Base-by-base conservation (phyloP, 2,329 filamentous ascomycete genomes). In the Daldinia sp. region DNA sequence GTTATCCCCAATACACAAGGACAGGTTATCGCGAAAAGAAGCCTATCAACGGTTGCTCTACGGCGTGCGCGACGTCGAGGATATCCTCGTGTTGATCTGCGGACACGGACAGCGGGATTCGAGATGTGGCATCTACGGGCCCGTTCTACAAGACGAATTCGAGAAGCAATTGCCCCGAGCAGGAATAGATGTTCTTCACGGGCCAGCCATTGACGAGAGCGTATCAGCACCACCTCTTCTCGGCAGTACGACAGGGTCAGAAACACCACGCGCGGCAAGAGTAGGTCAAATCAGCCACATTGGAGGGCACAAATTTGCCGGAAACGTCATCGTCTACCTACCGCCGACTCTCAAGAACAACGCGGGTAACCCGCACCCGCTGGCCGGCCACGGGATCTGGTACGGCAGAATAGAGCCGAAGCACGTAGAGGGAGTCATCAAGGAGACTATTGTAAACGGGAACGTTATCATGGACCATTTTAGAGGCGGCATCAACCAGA, bases 301-400 rank as follows among this genome's bases (percentile, higher is more conserved):
- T 60, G 92, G 93, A 0, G 93, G 93, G 0, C 93, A 97, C 80
- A 94, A 94, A 78, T 95, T 91, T 77, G 93, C 93, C 0, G 93
- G 93, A 1, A 97, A 97, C 78, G 87, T 95, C 39, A 93, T 96
- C 54, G 80, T 96, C 1, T 96, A 96, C 75, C 78, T 96, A 4
- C 93, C 93, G 4, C 90, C 89, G 0, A 76, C 75, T 0, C 66
- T 83, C 69, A 82, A 77, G 68, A 78, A 77, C 2, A 73, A 65
- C 33, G 81, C 79, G 3, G 85, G 83, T 4, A 71, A 79, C 68
- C 69, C 73, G 9, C 88, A 92, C 76, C 84, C 87, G 4, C 79
- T 94, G 57, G 88, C 87, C 0, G 92, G 92, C 0, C 88, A 88
- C 74, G 92, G 92, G 0, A 87, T 96, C 2, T 96, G 93, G 93